Percentiles rank a stretch among this genome's conserved stretches.
Conservation (phyloP, 176 grass and related monocot species). For the Melocanna baccifera region DNA sequence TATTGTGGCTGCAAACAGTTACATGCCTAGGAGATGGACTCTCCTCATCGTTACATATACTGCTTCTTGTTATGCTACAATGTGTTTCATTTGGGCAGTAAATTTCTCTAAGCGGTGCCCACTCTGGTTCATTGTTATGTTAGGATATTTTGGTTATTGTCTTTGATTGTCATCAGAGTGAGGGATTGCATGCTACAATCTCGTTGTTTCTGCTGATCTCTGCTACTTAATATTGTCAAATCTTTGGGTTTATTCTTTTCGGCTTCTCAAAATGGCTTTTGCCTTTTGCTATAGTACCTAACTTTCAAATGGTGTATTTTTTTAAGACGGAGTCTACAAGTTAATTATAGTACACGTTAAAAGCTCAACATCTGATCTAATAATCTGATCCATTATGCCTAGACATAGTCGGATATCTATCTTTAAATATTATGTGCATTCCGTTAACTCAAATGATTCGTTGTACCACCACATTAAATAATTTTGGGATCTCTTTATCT, state of each 20-base stretch:
- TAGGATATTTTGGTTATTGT: not conserved
- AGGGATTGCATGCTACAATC: not conserved
- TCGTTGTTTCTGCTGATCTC: not conserved
- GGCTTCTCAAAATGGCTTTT: no score
- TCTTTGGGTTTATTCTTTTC: no score
- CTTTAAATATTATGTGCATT: not conserved
- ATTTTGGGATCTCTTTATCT: not conserved
- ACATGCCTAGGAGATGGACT: slow-evolving; percentile 22
- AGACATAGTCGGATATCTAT: slow-evolving; percentile 49
- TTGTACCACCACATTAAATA: not conserved
- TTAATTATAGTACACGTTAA: no score
- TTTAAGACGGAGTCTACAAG: not conserved
- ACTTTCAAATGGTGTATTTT: not conserved
- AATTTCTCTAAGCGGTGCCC: not conserved
- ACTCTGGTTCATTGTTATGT: not conserved
- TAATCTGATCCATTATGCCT: not conserved
- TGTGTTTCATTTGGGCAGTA: slow-evolving; percentile 61
- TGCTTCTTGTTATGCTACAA: slow-evolving; percentile 23
- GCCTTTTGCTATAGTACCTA: fast-evolving
- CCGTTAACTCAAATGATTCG: not conserved
- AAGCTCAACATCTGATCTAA: no score
- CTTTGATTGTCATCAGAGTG: no score
- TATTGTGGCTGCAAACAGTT: slow-evolving; percentile 9
- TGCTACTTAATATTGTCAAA: not conserved
- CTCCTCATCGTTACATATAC: slow-evolving; percentile 34